These are phyloP conservation scores for Entoloma clypeatum DNA, from an alignment of 1,284 basidiomycete species.

Conservation along the genomic window DNA sequence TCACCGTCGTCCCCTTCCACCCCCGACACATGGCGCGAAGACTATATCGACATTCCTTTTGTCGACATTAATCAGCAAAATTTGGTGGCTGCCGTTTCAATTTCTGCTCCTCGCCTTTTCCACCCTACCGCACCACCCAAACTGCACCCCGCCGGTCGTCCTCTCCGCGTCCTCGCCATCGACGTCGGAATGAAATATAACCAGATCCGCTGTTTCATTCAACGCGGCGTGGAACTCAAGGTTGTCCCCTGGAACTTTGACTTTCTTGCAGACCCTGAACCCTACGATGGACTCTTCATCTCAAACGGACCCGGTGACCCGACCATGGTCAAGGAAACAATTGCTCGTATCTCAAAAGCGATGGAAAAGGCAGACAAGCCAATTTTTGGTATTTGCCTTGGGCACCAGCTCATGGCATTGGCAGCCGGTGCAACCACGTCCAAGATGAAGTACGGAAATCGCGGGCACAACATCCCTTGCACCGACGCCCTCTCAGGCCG, in stretches of 20 bases:
- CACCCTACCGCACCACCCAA: constrained; percentile 54
- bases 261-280: constrained; percentile 72
- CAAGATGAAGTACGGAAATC: constrained; percentile 99
- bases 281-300: constrained; percentile 94
- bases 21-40: constrained; percentile 68
- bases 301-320: constrained; percentile 99
- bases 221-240: constrained; percentile 93
- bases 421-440: constrained; percentile 92
- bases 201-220: constrained; percentile 95
- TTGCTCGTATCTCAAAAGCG: constrained; percentile 68
- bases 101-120: constrained; percentile 67
- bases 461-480: constrained; percentile 98
- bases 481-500: constrained; percentile 91
- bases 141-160: constrained; percentile 77
- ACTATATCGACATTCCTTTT: constrained; percentile 82
- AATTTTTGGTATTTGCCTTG: constrained; percentile 98
- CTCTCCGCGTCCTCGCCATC: constrained; percentile 83
- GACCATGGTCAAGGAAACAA: constrained; percentile 76
- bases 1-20: constrained; percentile 55
- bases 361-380: constrained; percentile 77
- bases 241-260: constrained; percentile 98
- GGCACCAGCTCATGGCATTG: constrained; percentile 95
- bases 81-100: constrained; percentile 89
- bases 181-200: constrained; percentile 99
- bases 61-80: constrained; percentile 88